Conservation (phyloP, 352 stramenopile species). For the Globisporangium polare region DNA sequence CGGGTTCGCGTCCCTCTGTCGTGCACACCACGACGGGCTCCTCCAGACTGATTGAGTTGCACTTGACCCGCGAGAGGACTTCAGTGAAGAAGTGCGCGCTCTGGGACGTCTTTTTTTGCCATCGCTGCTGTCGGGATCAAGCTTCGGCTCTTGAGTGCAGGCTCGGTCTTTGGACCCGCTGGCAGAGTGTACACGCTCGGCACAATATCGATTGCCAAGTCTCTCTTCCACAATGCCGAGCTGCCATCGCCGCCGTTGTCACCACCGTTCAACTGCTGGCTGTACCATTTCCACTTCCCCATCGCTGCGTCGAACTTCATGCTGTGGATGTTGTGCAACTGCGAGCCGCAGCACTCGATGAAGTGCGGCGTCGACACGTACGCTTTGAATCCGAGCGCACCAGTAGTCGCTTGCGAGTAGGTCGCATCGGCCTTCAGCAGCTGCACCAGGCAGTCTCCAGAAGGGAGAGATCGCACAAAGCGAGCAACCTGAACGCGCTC, state of each 20-base stretch:
- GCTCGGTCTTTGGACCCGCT: slow-evolving; percentile 7
- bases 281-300: slow-evolving; percentile 26
- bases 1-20: not conserved
- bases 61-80: slow-evolving; percentile 25
- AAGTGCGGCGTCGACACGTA: slow-evolving; percentile 39
- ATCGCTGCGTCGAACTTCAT: slow-evolving; percentile 23
- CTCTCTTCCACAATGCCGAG: not conserved
- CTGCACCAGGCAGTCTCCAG: slow-evolving; percentile 34
- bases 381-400: slow-evolving; percentile 5
- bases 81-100: slow-evolving; percentile 31
- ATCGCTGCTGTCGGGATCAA: not conserved
- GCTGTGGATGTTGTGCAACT: slow-evolving; percentile 33
- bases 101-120: not conserved
- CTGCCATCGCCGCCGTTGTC: not conserved
- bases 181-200: not conserved
- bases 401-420: slow-evolving; percentile 7
- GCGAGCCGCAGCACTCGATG: slow-evolving; percentile 34
- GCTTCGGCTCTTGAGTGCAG: slow-evolving; percentile 4
- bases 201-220: slow-evolving; percentile 5
- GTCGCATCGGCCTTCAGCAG: slow-evolving; percentile 26
- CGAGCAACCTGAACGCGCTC: slow-evolving; percentile 36
- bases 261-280: not conserved
- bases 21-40: slow-evolving; percentile 7
- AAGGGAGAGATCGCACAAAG: slow-evolving; percentile 23
- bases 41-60: slow-evolving; percentile 18